Evolutionary conservation across 768 basidiomycete genomes (phyloP).

Genomic region (Lactifluus piperatus): DNA sequence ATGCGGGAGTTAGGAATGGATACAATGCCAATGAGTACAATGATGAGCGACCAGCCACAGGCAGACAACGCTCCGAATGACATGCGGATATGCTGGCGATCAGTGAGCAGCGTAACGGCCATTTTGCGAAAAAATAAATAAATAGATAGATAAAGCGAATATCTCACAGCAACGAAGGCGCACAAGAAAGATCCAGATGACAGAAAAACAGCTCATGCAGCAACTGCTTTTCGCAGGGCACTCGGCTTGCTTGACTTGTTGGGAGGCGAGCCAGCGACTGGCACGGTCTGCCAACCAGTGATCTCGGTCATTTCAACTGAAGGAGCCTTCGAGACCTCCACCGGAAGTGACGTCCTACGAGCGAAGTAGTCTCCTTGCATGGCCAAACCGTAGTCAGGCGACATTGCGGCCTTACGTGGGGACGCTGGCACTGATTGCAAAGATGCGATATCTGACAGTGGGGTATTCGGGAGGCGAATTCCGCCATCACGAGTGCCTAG

Average conservation of each 20-base stretch:
- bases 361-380: slow-evolving; percentile 23
- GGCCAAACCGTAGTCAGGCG: slow-evolving; percentile 20
- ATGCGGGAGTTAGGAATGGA: slow-evolving; percentile 18
- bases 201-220: slow-evolving; percentile 16
- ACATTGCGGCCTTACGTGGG: slow-evolving; percentile 26
- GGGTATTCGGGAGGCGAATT: slow-evolving; percentile 68
- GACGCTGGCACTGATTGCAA: slow-evolving; percentile 25
- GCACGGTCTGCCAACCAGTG: slow-evolving; percentile 30
- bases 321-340: slow-evolving; percentile 9
- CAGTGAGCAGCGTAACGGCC: slow-evolving; percentile 15
- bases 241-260: slow-evolving; percentile 22
- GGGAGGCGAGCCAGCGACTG: slow-evolving; percentile 24
- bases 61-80: slow-evolving; percentile 18
- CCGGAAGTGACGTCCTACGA: slow-evolving; percentile 23
- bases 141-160: slow-evolving; percentile 22
- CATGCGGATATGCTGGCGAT: slow-evolving; percentile 17
- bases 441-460: slow-evolving; percentile 60
- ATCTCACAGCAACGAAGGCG: slow-evolving; percentile 11
- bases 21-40: slow-evolving; percentile 23
- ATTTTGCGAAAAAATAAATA: slow-evolving; percentile 18
- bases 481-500: slow-evolving; percentile 37
- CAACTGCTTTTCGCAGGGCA: slow-evolving; percentile 22
- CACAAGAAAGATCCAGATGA: slow-evolving; percentile 7
- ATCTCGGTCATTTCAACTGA: slow-evolving; percentile 25
- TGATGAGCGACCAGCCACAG: slow-evolving; percentile 18